Evolutionary conservation across 139 green algal species (phyloP), one percentile per base, ranked within the genome.

Genomic region (Coccomyxa sp.): DNA sequence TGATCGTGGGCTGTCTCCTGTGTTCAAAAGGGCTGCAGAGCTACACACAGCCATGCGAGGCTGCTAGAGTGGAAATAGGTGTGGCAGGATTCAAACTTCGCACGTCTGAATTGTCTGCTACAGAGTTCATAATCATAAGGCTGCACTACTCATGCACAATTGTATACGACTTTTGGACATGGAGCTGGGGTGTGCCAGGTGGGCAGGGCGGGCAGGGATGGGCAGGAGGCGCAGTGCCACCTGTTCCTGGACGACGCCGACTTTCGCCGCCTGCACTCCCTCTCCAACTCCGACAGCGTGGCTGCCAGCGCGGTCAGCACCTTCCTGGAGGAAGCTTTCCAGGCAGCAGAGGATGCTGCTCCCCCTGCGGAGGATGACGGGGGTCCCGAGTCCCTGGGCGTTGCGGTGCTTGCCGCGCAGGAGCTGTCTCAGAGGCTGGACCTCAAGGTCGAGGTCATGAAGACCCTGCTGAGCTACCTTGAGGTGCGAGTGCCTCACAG

Each of bases 401-500:
- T 81, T 81, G 82, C 87, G 8, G 81, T 85, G 34, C 72, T 95
- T 68, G 71, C 76, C 22, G 39, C 86, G 27, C 14, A 31, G 8
- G 37, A 76, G 55, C 31, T 88, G 18, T 74, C 77, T 8, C 29
- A 50, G 8, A 75, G 84, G 55, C 78, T 91, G 70, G 92, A 96
- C 78, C 73, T 94, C 55, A 69, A 55, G 12, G 86, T 93, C 81
- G 92, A 95, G 75, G 82, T 83, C 24, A 88, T 95, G 86, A 90
- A 96, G 78, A 91, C 87, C 22, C 72, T 94, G 70, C 83, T 96
- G 37, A 86, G 80, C 24, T 95, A 93, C 84, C 83, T 97, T 55
- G 89, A 95, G 84, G 86, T 86, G 79, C n/a, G 76, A 14, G n/a
- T 10, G 12, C 39, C 31, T n/a, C 8, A 18, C 37, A n/a, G 37